Percentiles rank a stretch among this genome's conserved stretches.
Conservation (phyloP, 2,329 filamentous ascomycete genomes). For the Epichloe gansuensis region DNA sequence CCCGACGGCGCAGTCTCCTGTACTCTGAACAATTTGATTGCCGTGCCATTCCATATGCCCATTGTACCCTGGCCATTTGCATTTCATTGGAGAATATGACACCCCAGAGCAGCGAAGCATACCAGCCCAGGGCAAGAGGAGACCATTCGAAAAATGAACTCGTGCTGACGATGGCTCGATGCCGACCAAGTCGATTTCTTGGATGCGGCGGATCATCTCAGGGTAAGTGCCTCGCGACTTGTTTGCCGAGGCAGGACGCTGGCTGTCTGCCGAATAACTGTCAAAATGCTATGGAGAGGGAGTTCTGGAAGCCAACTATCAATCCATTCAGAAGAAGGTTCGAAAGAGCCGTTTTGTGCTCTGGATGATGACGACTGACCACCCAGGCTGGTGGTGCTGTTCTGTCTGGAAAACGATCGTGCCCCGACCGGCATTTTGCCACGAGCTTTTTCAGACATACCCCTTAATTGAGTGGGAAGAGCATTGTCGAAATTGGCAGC, state of each 20-base stretch:
- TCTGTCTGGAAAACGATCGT: constrained; percentile 77
- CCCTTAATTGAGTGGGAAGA: constrained; percentile 68
- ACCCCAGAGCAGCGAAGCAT: constrained; percentile 87
- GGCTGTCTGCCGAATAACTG: constrained; percentile 56
- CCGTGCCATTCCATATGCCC: constrained; percentile 88
- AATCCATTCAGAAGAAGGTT: constrained; percentile 74
- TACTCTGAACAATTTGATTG: constrained; percentile 78
- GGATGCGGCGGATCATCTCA: constrained; percentile 42
- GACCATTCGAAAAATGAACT: constrained; percentile 95
- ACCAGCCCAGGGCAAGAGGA: constrained; percentile 81
- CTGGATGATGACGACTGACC: constrained; percentile 48
- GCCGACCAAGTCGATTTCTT: constrained; percentile 50
- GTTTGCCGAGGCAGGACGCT: constrained; percentile 43
- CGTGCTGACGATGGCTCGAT: constrained; percentile 65
- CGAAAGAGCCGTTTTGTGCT: constrained; percentile 49
- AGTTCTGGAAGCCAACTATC: constrained; percentile 89
- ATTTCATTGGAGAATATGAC: constrained; percentile 87
- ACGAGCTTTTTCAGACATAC: constrained; percentile 94
- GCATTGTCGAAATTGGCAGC: constrained; percentile 60
- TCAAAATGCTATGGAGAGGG: constrained; percentile 76
- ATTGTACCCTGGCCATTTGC: constrained; percentile 77
- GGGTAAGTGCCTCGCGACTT: constrained; percentile 29
- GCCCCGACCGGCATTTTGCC: constrained; percentile 87
- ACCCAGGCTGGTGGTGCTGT: constrained; percentile 71
- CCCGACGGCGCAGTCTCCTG: constrained; percentile 73